phyloP scores from a whole-genome alignment of 805 yeast species.

The Yueomyces sinensis region DNA sequence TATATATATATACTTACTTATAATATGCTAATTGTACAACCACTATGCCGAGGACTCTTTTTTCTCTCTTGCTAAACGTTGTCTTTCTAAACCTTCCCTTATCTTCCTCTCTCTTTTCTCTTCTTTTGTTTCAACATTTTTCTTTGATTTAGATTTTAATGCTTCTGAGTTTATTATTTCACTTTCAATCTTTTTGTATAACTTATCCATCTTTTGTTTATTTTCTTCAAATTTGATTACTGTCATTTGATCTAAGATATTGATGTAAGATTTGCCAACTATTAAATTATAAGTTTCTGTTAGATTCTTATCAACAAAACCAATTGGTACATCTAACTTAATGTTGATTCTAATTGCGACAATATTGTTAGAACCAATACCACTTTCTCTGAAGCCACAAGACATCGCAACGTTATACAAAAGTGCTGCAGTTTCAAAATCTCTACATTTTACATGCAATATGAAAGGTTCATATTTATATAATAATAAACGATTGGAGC shows the following conservation, averaged over 20 bases:
- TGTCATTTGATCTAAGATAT: conserved; percentile 40
- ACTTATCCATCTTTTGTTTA: conserved; percentile 36
- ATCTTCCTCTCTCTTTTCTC: conserved; percentile 41
- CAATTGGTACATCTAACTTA: conserved; percentile 67
- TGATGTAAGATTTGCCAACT: conserved; percentile 40
- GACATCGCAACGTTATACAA: conserved; percentile 63
- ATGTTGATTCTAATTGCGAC: conserved; percentile 65
- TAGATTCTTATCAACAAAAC: conserved; percentile 28
- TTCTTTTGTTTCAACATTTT: conserved; percentile 37
- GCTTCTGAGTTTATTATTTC: conserved; percentile 14
- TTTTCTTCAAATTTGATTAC: conserved; percentile 57
- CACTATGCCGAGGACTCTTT: too few species aligned
- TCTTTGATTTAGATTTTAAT: background rate
- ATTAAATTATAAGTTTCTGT: conserved; percentile 25
- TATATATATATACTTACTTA: too few species aligned
- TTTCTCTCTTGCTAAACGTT: conserved; percentile 6
- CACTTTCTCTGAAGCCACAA: conserved; percentile 80
- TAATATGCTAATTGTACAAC: too few species aligned
- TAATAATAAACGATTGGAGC: conserved; percentile 43
- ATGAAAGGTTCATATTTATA: conserved; percentile 81
- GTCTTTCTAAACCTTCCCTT: conserved; percentile 29
- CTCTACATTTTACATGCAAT: conserved; percentile 69
- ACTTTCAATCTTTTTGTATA: conserved; percentile 30
- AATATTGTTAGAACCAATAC: conserved; percentile 65
- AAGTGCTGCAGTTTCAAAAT: conserved; percentile 40